Evolutionary conservation across 2,329 filamentous ascomycete species (phyloP).

Genomic region (Dothistroma septosporum): DNA sequence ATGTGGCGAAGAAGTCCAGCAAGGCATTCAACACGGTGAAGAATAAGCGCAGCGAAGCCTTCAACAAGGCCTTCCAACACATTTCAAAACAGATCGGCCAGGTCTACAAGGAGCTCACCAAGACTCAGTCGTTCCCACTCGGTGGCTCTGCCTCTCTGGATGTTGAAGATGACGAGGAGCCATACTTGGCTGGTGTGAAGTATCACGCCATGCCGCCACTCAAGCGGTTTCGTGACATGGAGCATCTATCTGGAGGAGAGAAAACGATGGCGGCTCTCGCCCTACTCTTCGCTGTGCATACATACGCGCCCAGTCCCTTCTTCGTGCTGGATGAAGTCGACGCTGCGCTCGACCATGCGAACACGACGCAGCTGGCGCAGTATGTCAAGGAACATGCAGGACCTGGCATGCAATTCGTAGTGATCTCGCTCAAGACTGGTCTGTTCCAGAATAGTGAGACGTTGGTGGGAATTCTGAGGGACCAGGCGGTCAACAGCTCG

Average conservation of each 20-base stretch:
- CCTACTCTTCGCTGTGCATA: conserved; percentile 94
- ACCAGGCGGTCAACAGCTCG: conserved; percentile 89
- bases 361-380: conserved; percentile 91
- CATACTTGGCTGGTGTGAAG: conserved; percentile 91
- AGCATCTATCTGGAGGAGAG: conserved; percentile 92
- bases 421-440: conserved; percentile 92
- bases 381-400: conserved; percentile 93
- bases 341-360: conserved; percentile 95
- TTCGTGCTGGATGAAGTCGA: conserved; percentile 98
- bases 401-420: conserved; percentile 98
- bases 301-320: conserved; percentile 91
- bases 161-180: conserved; percentile 93
- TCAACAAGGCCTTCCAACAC: conserved; percentile 91
- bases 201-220: conserved; percentile 98
- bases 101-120: conserved; percentile 93
- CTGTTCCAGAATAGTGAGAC: conserved; percentile 96
- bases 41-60: conserved; percentile 77
- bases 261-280: conserved; percentile 98
- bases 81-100: conserved; percentile 91
- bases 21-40: conserved; percentile 82
- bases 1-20: conserved; percentile 67
- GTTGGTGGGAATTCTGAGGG: conserved; percentile 89
- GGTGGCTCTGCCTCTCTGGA: conserved; percentile 85
- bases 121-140: conserved; percentile 85
- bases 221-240: conserved; percentile 98